Percentiles rank a stretch among this genome's conserved stretches.
Conservation (phyloP, 192 early-diverging fungal species). For the Coemansia sp. region DNA sequence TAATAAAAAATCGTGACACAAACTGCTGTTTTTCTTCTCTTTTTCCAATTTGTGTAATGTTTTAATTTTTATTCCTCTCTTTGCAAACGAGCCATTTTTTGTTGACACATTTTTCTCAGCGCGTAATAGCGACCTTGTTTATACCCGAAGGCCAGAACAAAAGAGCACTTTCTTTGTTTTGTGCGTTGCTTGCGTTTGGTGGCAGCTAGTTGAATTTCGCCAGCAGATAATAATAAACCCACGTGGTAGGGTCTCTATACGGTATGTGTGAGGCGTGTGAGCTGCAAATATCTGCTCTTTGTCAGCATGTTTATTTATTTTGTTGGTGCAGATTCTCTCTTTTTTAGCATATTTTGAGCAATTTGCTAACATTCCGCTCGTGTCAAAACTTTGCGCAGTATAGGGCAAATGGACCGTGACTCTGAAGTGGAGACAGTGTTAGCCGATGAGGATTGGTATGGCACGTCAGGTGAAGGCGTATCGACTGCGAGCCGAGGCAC, state of each 20-base stretch:
- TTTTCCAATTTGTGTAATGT: conserved; percentile 7
- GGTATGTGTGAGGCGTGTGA: not conserved
- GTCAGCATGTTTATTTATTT: not conserved
- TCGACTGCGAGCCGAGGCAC: conserved; percentile 1
- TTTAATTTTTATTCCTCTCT: conserved; percentile 1
- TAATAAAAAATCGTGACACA: conserved; percentile 3
- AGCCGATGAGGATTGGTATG: conserved; percentile 43
- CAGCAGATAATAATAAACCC: not conserved
- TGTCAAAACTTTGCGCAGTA: not conserved
- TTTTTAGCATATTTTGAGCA: too few species aligned
- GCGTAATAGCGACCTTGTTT: not conserved
- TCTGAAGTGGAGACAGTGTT: conserved; percentile 43
- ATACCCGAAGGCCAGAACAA: not conserved
- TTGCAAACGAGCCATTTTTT: not conserved
- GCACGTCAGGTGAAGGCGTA: conserved; percentile 1
- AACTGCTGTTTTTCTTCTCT: not conserved
- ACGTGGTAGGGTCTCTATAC: not conserved
- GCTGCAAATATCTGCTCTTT: conserved; percentile 3
- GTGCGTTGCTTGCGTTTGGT: not conserved
- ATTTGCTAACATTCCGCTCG: too few species aligned
- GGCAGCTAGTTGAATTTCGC: not conserved
- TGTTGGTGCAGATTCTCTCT: not conserved
- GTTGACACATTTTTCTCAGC: not conserved
- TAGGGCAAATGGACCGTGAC: conserved; percentile 40
- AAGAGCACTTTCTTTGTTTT: not conserved